Conservation (phyloP, 2,329 filamentous ascomycete species). For the Colletotrichum tofieldiae region DNA sequence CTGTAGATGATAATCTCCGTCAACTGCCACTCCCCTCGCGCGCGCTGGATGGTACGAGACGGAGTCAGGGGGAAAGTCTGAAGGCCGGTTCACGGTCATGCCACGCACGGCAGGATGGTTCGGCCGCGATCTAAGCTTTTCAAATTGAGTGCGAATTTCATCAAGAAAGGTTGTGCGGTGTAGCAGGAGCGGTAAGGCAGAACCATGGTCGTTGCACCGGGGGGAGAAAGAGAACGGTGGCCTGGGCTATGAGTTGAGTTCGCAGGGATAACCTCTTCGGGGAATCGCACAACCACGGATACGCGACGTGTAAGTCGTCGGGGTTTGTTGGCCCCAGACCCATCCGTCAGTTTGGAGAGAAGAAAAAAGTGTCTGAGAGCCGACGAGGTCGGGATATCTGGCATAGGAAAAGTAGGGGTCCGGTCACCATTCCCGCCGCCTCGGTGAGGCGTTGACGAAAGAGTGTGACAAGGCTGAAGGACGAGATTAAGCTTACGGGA, state of each 20-base stretch:
- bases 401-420: neutral
- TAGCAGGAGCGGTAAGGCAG: conserved; percentile 24
- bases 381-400: neutral
- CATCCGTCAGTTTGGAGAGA: neutral
- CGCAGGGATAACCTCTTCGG: conserved; percentile 15
- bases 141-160: neutral
- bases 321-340: neutral
- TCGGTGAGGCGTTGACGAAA: neutral
- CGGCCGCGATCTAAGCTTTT: neutral
- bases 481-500: conserved; percentile 12
- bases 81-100: conserved; percentile 15
- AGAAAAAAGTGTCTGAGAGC: neutral
- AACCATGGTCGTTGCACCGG: neutral
- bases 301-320: neutral
- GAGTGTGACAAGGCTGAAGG: conserved; percentile 8
- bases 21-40: neutral
- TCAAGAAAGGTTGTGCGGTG: neutral
- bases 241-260: neutral
- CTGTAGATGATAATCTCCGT: neutral
- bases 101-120: neutral
- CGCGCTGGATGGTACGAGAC: neutral
- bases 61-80: conserved; percentile 11
- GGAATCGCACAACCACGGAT: neutral
- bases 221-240: neutral
- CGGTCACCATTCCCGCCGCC: neutral